Percentiles rank a stretch among this genome's conserved stretches.
Conservation (phyloP, 495 filamentous ascomycete genomes). For the Lasiosphaeriaceae sp. region DNA sequence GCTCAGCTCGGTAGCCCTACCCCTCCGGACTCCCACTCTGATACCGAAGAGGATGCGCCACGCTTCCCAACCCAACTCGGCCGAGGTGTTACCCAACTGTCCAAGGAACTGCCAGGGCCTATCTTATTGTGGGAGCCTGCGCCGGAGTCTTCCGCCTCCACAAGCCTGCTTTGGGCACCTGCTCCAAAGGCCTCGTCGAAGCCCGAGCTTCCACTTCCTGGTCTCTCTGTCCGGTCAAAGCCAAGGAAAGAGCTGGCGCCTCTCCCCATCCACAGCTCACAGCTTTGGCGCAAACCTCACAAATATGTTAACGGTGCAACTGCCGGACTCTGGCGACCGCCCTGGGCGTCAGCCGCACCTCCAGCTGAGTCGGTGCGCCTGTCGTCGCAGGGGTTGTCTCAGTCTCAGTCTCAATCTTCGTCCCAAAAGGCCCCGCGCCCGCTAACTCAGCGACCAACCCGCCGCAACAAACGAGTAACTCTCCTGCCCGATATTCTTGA, state of each 20-base stretch:
- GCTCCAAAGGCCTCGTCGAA: conserved; percentile 7
- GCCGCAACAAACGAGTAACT: conserved; percentile 48
- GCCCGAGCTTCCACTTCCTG: conserved; percentile 20
- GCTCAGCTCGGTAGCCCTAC: conserved; percentile 46
- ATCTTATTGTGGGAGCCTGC: conserved; percentile 23
- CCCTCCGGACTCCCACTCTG: conserved; percentile 40
- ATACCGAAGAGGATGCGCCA: conserved; percentile 22
- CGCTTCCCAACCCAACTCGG: not conserved
- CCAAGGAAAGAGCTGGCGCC: conserved; percentile 27
- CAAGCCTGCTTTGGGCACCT: conserved; percentile 14
- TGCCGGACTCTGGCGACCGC: conserved; percentile 35
- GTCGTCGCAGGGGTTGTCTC: conserved; percentile 21
- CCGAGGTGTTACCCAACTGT: not conserved
- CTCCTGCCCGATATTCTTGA: conserved; percentile 55
- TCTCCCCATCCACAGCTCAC: conserved; percentile 33
- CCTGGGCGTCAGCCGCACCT: conserved; percentile 31
- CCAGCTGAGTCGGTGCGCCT: conserved; percentile 30
- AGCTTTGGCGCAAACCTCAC: conserved; percentile 40
- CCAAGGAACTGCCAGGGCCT: not conserved
- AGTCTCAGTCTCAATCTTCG: conserved; percentile 17
- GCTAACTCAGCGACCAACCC: conserved; percentile 42
- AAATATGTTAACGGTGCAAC: conserved; percentile 12
- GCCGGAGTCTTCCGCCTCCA: not conserved
- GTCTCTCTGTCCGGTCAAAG: conserved; percentile 27
- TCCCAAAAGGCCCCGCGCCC: conserved; percentile 33